Base-by-base conservation (phyloP, 1,284 basidiomycete species). In the Ceratobasidium sp. region DNA sequence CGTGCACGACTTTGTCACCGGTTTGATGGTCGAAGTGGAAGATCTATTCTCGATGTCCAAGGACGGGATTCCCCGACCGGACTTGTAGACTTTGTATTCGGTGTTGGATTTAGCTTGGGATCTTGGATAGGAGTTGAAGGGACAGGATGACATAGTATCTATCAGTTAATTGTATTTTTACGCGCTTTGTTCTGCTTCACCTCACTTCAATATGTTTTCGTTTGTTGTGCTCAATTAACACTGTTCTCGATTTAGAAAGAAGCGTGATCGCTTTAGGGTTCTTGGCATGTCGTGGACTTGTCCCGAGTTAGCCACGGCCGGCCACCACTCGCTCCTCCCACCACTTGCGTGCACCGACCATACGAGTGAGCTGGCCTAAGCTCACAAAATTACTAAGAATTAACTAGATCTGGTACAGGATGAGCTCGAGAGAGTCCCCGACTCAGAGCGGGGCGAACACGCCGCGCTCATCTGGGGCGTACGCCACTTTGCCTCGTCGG, bases 41-140 rank as follows among this genome's bases (percentile, higher is more conserved):
- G 65, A 69, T 46, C 34, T 69, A 22, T 69, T 69, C 24, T 54
- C 65, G 43, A 66, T 66, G 65, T 41, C 65, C 31, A 69, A 69
- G 39, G 65, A 69, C 46, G 65, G 65, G n/a, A 39, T 69, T 31
- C 65, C 65, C 6, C 31, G 65, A 27, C 65, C 65, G 46, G 65
- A 69, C 39, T 58, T 69, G 37, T 69, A 69, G 53, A 49, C 13
- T 48, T 58, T 43, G 34, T 9, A 7, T 19, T 37, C 6, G 34
- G 13, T 61, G 39, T n/a, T 61, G 14, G 31, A 31, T 61, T 56
- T 56, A 31, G 27, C 34, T 34, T 34, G 34, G 34, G 34, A 34
- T 3, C 13, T 22, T 49, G 13, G 46, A 49, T 49, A n/a, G n/a
- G 34, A 34, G 46, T 5, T 49, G 3, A 11, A 22, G 46, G 22